A percentile compares a stretch with the other conserved stretches of the same genome.
Evolutionary conservation across 208 protist species (phyloP).

Genomic region (Crithidia bombi): DNA sequence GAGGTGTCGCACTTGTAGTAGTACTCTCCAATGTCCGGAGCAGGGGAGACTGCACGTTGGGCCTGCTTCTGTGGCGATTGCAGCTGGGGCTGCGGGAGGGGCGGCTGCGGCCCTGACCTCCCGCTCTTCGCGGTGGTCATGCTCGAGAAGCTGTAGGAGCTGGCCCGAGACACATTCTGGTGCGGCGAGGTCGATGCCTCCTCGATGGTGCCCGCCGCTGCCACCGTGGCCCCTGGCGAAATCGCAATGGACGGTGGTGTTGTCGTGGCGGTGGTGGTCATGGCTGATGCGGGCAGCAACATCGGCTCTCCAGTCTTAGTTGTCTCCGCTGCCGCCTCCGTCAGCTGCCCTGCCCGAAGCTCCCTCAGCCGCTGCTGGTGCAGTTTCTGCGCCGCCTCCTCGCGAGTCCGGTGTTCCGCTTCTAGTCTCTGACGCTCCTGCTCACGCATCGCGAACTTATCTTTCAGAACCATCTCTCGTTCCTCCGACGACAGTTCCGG

Average conservation of each 20-base stretch:
- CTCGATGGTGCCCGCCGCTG: background rate
- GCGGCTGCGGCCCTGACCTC: background rate
- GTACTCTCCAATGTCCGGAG: conserved; percentile 7
- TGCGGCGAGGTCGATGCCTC: background rate
- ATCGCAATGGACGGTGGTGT: background rate
- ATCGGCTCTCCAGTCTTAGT: background rate
- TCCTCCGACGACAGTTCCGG: conserved; percentile 4
- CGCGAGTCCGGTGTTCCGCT: conserved; percentile 18
- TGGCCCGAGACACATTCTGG: background rate
- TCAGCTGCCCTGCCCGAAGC: conserved; percentile 3
- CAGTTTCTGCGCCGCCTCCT: conserved; percentile 1
- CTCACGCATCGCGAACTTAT: conserved; percentile 16
- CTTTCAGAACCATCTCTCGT: conserved; percentile 6
- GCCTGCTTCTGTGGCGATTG: background rate
- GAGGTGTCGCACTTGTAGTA: background rate
- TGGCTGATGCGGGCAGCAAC: background rate
- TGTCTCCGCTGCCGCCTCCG: background rate
- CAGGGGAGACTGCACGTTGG: conserved; percentile 1
- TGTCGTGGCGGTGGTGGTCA: background rate
- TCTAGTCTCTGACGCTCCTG: conserved; percentile 19
- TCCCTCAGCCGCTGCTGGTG: conserved; percentile 25
- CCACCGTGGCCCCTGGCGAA: background rate
- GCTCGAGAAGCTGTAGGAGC: conserved; percentile 24
- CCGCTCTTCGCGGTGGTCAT: conserved; percentile 2
- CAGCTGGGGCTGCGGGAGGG: background rate